phyloP scores from a whole-genome alignment of 257 asterid species.

The Jaltomata sinuosa region DNA sequence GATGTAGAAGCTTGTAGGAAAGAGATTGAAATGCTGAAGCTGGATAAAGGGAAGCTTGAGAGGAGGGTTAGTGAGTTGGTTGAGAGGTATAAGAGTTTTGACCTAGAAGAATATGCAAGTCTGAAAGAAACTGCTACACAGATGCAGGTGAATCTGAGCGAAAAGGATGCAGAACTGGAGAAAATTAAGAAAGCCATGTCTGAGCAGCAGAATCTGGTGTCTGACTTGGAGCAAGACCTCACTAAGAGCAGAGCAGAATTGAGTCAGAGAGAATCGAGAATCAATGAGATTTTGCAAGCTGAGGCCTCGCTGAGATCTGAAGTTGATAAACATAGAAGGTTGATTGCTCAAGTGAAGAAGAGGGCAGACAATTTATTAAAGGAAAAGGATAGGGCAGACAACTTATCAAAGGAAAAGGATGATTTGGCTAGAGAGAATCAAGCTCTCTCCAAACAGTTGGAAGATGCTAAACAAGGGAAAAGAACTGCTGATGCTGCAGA shows the following conservation, averaged over 20 bases:
- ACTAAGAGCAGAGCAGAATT: slow-evolving; percentile 53
- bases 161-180: slow-evolving; percentile 61
- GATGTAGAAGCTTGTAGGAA: slow-evolving; percentile 55
- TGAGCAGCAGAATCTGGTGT: slow-evolving; percentile 49
- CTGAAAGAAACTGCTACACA: slow-evolving; percentile 53
- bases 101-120: slow-evolving; percentile 55
- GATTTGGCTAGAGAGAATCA: slow-evolving; percentile 49
- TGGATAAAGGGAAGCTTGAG: slow-evolving; percentile 47
- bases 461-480: slow-evolving; percentile 59
- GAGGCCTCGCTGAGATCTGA: slow-evolving; percentile 60
- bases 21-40: slow-evolving; percentile 37
- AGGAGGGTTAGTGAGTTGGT: slow-evolving; percentile 62
- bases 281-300: slow-evolving; percentile 43
- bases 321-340: slow-evolving; percentile 22
- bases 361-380: slow-evolving; percentile 37
- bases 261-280: slow-evolving; percentile 46
- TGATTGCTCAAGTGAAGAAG: slow-evolving; percentile 16
- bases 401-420: slow-evolving; percentile 57
- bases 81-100: slow-evolving; percentile 54
- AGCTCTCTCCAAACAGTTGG: slow-evolving; percentile 58
- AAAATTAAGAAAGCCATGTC: slow-evolving; percentile 42
- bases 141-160: slow-evolving; percentile 49
- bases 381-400: slow-evolving; percentile 61
- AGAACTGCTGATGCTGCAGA: slow-evolving; percentile 40
- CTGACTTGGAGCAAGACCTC: slow-evolving; percentile 58